Evolutionary conservation across 1,139 yeast species (phyloP).

Genomic region (Williopsis jadinii): DNA sequence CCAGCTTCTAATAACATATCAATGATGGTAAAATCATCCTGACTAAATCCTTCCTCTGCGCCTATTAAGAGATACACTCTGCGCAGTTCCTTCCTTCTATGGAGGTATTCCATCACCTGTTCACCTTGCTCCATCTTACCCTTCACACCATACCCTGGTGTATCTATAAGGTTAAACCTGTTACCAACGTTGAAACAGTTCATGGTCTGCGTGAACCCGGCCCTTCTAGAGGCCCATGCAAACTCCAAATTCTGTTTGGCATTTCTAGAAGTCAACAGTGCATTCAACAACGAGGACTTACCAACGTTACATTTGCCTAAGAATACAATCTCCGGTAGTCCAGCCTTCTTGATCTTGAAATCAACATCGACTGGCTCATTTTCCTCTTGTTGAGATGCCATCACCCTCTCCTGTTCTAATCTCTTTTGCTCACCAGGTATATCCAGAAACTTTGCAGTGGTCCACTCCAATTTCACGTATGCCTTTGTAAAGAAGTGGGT

Average conservation of each 20-base stretch:
- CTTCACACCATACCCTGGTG: slow-evolving; percentile 80
- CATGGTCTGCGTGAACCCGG: slow-evolving; percentile 74
- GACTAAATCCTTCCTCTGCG: slow-evolving; percentile 47
- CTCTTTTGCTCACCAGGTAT: slow-evolving; percentile 53
- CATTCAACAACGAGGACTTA: slow-evolving; percentile 68
- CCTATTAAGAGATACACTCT: slow-evolving; percentile 59
- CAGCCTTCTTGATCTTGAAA: slow-evolving; percentile 7
- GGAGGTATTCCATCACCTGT: slow-evolving; percentile 55
- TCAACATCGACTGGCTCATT: slow-evolving; percentile 7
- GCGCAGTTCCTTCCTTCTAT: slow-evolving; percentile 43
- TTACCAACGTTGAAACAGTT: slow-evolving; percentile 66
- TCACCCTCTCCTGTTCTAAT: slow-evolving; percentile 23
- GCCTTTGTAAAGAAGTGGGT: slow-evolving; percentile 40
- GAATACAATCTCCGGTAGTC: slow-evolving; percentile 62
- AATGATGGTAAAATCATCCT: slow-evolving; percentile 48
- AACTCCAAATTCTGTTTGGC: slow-evolving; percentile 28
- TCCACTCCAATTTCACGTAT: slow-evolving; percentile 50
- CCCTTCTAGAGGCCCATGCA: slow-evolving; percentile 52
- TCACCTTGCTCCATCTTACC: slow-evolving; percentile 62
- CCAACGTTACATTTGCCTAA: slow-evolving; percentile 84
- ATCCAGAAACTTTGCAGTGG: slow-evolving; percentile 41
- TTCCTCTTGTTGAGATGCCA: slow-evolving; percentile 6
- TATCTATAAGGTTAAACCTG: slow-evolving; percentile 60
- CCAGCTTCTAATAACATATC: slow-evolving; percentile 46
- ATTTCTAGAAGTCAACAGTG: slow-evolving; percentile 33